Evolutionary conservation across 2,329 filamentous ascomycete genomes (phyloP), one percentile per base, ranked within the genome.

Genomic region (Fusarium protoensiforme): DNA sequence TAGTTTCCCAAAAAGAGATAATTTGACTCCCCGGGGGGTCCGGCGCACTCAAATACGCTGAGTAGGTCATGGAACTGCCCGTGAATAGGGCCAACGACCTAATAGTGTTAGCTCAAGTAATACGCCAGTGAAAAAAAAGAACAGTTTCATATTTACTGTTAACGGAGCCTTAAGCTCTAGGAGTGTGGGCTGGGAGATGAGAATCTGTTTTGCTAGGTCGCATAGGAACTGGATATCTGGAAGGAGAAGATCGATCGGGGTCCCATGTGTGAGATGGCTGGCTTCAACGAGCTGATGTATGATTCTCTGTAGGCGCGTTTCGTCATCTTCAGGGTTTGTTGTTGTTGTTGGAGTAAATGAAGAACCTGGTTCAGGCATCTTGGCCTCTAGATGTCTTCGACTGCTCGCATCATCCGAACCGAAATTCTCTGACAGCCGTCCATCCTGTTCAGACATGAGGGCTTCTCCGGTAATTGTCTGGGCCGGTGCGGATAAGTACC

Each of bases 1-100:
- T 99, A 99, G 83, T 99, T 96, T 78, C 96, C 96, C 58, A 99
- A 93, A 90, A 99, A 99, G 79, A 99, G 94, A 86, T 98, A 99
- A 89, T 99, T 99, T 81, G 96, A 95, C 87, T 98, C 95, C 18
- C 96, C 96, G 65, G 96, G 96, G 86, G 98, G 98, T 74, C 96
- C 96, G 78, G 98, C 98, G 86, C 98, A 96, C 24, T 24, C 5
- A 85, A 99, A 99, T 71, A 99, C 89, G 81, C 96, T 94, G 77
- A 98, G 90, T 72, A 99, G 90, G 84, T 99, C 96, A 85, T 98
- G 98, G 87, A 98, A 99, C 87, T 99, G 96, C 77, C 96, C 96
- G 85, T 24, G 24, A 24, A 99, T 98, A 86, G 98, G 96, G 86
- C 96, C 96, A 98, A 98, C 96, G 78, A 99, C 16, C 38, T 41